A percentile compares a stretch with the other conserved stretches of the same genome.
Evolutionary conservation across 768 basidiomycete species (phyloP).

Genomic region (Phlegmacium glaucopus): DNA sequence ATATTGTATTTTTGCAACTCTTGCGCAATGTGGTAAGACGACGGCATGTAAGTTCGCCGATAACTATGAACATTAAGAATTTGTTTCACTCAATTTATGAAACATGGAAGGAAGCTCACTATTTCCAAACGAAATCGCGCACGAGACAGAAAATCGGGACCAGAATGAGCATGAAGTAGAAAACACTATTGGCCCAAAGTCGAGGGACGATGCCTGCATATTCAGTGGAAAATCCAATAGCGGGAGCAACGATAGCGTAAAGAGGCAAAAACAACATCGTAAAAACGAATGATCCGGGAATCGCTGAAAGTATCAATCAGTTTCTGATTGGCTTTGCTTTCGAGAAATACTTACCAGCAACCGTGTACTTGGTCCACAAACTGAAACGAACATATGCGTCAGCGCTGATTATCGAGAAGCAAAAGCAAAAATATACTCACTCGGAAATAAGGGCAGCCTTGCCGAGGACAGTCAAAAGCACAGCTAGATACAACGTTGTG

Average conservation of each 20-base stretch:
- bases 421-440: conserved; percentile 48
- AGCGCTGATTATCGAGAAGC: not conserved
- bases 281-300: conserved; percentile 95
- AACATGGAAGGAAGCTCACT: conserved; percentile 50
- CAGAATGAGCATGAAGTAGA: conserved; percentile 86
- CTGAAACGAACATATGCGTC: conserved; percentile 36
- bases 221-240: conserved; percentile 84
- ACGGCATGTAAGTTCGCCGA: conserved; percentile 83
- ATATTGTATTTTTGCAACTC: conserved; percentile 99
- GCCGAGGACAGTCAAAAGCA: conserved; percentile 91
- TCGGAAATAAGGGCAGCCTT: conserved; percentile 98
- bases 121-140: conserved; percentile 96
- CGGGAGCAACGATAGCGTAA: conserved; percentile 84
- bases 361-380: conserved; percentile 99
- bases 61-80: conserved; percentile 51
- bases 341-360: conserved; percentile 56
- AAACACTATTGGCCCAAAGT: conserved; percentile 83
- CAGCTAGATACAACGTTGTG: conserved; percentile 90
- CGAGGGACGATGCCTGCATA: conserved; percentile 88
- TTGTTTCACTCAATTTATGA: not conserved
- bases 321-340: not conserved
- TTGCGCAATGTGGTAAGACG: conserved; percentile 97
- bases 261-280: conserved; percentile 95
- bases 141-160: conserved; percentile 82
- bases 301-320: conserved; percentile 49